These are phyloP conservation scores for Bipolaris victoriae DNA, from an alignment of 2,329 filamentous ascomycete genomes.

Conservation along the genomic window DNA sequence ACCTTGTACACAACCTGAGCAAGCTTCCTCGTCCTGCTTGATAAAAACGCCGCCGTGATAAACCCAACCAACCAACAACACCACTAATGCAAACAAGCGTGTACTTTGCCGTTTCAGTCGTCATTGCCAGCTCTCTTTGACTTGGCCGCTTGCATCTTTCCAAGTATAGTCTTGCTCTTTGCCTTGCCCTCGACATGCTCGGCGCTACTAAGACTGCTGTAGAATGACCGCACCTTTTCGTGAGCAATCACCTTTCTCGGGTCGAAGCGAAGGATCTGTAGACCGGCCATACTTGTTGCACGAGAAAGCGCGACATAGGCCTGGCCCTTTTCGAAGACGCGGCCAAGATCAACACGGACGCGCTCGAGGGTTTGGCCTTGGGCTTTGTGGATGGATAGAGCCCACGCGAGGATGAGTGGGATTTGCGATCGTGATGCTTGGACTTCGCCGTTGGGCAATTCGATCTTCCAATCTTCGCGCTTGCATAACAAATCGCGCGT, in stretches of 20 bases:
- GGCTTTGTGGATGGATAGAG: constrained; percentile 95
- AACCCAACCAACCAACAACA: background rate
- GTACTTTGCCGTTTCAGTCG: background rate
- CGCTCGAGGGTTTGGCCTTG: constrained; percentile 93
- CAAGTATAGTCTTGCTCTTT: constrained; percentile 41
- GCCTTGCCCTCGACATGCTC: constrained; percentile 54
- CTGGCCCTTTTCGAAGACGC: constrained; percentile 95
- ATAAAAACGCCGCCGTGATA: background rate
- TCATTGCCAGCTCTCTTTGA: constrained; percentile 2
- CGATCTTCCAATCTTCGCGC: constrained; percentile 93
- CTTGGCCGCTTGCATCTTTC: constrained; percentile 37
- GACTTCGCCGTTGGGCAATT: constrained; percentile 92
- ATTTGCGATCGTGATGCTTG: constrained; percentile 79
- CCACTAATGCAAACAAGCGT: background rate
- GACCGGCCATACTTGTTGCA: constrained; percentile 82
- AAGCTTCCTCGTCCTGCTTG: background rate
- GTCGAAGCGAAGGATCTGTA: constrained; percentile 89
- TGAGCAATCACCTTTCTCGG: constrained; percentile 94
- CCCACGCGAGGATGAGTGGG: constrained; percentile 94
- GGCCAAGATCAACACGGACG: constrained; percentile 91
- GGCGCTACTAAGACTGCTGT: constrained; percentile 78
- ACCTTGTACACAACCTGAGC: background rate
- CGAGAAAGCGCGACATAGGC: constrained; percentile 96
- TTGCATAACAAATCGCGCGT: constrained; percentile 79
- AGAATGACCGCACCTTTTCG: constrained; percentile 82